A percentile compares a stretch with the other conserved stretches of the same genome.
Conservation (phyloP, 768 basidiomycete species). For the Mycena amicta region DNA sequence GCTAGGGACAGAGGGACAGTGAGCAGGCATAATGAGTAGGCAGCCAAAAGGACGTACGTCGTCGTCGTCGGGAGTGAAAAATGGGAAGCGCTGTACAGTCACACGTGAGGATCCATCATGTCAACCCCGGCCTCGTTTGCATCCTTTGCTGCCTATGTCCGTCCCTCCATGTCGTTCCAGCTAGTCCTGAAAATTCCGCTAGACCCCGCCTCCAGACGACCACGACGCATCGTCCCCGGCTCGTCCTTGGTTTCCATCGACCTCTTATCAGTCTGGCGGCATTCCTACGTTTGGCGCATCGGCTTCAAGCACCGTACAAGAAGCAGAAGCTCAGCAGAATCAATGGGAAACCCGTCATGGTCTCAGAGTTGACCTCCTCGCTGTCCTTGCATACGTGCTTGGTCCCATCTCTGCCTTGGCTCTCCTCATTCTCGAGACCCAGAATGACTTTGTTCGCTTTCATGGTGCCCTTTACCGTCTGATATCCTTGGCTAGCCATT, state of each 20-base stretch:
- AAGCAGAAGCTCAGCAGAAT: slow-evolving; percentile 46
- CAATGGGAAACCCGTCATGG: slow-evolving; percentile 74
- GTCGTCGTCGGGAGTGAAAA: slow-evolving; percentile 37
- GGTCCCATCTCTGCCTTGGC: slow-evolving; percentile 72
- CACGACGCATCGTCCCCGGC: slow-evolving; percentile 34
- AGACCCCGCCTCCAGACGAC: slow-evolving; percentile 67
- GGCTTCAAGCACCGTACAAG: slow-evolving; percentile 39
- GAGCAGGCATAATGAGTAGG: slow-evolving; percentile 6
- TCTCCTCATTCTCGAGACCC: slow-evolving; percentile 73
- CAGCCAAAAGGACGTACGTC: slow-evolving; percentile 40
- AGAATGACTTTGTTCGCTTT: slow-evolving; percentile 77
- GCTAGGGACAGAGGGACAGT: slow-evolving; percentile 2
- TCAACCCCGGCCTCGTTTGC: slow-evolving; percentile 45
- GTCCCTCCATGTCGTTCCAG: slow-evolving; percentile 14
- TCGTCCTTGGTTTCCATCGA: slow-evolving; percentile 57
- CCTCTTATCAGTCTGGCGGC: slow-evolving; percentile 74
- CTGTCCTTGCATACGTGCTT: slow-evolving; percentile 64
- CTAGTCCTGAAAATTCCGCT: slow-evolving; percentile 9
- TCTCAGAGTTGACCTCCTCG: slow-evolving; percentile 66
- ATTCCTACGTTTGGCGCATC: slow-evolving; percentile 55
- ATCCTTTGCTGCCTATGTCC: slow-evolving; percentile 66
- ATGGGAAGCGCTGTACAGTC: background rate
- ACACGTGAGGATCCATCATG: slow-evolving; percentile 24
- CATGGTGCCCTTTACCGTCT: slow-evolving; percentile 70
- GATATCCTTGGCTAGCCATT: too few species aligned